A percentile compares a stretch with the other conserved stretches of the same genome.
These are phyloP conservation scores for Plasmodium ovale DNA, from an alignment of 169 alveolate genomes.

Conservation along the genomic window DNA sequence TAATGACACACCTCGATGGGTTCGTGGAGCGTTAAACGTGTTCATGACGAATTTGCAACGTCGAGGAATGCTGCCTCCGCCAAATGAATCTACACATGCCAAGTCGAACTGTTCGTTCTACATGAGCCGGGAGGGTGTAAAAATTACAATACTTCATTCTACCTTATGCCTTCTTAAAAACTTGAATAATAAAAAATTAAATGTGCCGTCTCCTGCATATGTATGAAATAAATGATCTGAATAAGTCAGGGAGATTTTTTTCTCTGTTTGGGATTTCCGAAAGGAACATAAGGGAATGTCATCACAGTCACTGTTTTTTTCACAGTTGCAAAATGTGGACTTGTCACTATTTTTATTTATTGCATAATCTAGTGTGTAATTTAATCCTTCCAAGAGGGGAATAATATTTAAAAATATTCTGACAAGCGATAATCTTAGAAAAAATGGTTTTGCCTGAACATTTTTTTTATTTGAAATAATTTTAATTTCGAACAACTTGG, in stretches of 20 bases:
- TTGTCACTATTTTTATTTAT: slow-evolving; percentile 29
- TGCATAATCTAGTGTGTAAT: slow-evolving; percentile 66
- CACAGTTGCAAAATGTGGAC: slow-evolving; percentile 53
- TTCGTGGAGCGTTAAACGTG: no score
- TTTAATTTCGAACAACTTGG: slow-evolving; percentile 49
- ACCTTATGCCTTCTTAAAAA: no score
- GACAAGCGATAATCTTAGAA: slow-evolving; percentile 35
- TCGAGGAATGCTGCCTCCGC: no score
- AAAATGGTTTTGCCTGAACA: slow-evolving; percentile 64
- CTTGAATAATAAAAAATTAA: slow-evolving; percentile 40
- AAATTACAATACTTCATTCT: no score
- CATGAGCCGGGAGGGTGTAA: no score
- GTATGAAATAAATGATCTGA: slow-evolving; percentile 67
- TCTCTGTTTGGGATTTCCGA: background rate
- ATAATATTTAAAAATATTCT: slow-evolving; percentile 50
- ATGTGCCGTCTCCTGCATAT: slow-evolving; percentile 71
- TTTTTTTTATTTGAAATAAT: slow-evolving; percentile 61
- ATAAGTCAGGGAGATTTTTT: slow-evolving; percentile 6
- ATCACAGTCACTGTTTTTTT: background rate
- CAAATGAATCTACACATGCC: no score
- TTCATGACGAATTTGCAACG: no score
- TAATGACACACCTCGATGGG: no score
- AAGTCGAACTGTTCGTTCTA: no score
- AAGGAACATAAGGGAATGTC: slow-evolving; percentile 1
- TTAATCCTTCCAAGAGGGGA: slow-evolving; percentile 58